These are phyloP conservation scores for Mortierella sp. DNA, from an alignment of 371 early-diverging fungal genomes.

Conservation along the genomic window DNA sequence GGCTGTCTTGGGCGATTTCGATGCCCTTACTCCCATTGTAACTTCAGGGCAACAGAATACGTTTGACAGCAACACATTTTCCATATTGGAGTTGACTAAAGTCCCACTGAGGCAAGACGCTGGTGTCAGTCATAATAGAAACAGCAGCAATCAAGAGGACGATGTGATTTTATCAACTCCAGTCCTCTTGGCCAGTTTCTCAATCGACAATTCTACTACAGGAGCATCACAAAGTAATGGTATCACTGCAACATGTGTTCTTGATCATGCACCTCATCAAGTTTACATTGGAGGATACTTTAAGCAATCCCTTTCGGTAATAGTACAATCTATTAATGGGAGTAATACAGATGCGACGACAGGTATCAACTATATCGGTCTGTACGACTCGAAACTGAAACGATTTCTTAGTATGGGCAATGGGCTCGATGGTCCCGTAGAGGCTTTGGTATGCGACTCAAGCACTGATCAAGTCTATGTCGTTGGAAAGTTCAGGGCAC, in stretches of 20 bases:
- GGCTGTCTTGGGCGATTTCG: slow-evolving; percentile 49
- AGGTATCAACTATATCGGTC: slow-evolving; percentile 67
- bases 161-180: slow-evolving; percentile 28
- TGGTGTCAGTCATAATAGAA: background rate
- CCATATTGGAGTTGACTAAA: slow-evolving; percentile 36
- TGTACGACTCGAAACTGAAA: slow-evolving; percentile 60
- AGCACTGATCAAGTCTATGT: slow-evolving; percentile 61
- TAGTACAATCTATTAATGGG: background rate
- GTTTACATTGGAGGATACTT: slow-evolving; percentile 70
- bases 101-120: slow-evolving; percentile 1
- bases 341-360: background rate
- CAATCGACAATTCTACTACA: slow-evolving; percentile 7
- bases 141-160: background rate
- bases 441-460: slow-evolving; percentile 72
- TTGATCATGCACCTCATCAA: slow-evolving; percentile 38
- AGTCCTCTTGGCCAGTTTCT: slow-evolving; percentile 38
- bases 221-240: slow-evolving; percentile 2
- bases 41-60: slow-evolving; percentile 37
- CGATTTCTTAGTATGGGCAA: slow-evolving; percentile 60
- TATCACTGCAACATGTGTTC: slow-evolving; percentile 40
- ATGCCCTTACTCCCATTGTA: slow-evolving; percentile 40
- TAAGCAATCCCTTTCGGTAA: slow-evolving; percentile 15
- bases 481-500: slow-evolving; percentile 66
- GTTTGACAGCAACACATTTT: slow-evolving; percentile 33
- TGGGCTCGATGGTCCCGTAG: slow-evolving; percentile 82